Conservation (phyloP, 495 filamentous ascomycete genomes). For the Hypoxylon lienhwacheense region DNA sequence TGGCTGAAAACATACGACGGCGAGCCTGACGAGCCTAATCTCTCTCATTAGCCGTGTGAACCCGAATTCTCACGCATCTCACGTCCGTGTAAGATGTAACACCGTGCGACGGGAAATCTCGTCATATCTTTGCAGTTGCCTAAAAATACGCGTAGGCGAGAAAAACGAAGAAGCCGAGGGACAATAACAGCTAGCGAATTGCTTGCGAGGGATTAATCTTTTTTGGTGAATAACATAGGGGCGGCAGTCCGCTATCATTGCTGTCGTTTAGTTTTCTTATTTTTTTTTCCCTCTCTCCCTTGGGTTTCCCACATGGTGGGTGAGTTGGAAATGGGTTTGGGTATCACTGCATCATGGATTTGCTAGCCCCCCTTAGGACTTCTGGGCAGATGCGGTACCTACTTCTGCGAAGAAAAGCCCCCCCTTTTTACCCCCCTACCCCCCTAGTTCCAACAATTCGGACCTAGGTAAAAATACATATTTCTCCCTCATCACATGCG, state of each 20-base stretch:
- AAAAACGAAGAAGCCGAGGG: slow-evolving; percentile 1
- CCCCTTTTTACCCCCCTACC: too few species aligned
- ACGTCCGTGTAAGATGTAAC: not conserved
- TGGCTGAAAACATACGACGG: too few species aligned
- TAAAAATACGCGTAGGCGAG: slow-evolving; percentile 1
- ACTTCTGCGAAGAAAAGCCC: too few species aligned
- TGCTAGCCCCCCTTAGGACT: slow-evolving; percentile 10
- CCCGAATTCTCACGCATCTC: not conserved
- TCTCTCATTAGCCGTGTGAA: slow-evolving; percentile 1
- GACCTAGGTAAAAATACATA: too few species aligned
- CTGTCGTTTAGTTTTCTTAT: not conserved
- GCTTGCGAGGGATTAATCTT: not conserved
- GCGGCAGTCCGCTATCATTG: not conserved
- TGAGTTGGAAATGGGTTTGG: slow-evolving; percentile 19
- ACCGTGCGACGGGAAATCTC: not conserved
- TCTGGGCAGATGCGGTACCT: too few species aligned
- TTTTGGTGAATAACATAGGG: too few species aligned
- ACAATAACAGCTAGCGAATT: not conserved
- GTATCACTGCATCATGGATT: slow-evolving; percentile 36
- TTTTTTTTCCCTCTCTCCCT: not conserved
- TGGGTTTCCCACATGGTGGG: slow-evolving; percentile 5
- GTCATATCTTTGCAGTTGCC: not conserved
- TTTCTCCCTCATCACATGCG: too few species aligned
- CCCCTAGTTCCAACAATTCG: too few species aligned
- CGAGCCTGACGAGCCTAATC: too few species aligned